phyloP scores from a whole-genome alignment of 768 basidiomycete species.

The Pisolithus albus region DNA sequence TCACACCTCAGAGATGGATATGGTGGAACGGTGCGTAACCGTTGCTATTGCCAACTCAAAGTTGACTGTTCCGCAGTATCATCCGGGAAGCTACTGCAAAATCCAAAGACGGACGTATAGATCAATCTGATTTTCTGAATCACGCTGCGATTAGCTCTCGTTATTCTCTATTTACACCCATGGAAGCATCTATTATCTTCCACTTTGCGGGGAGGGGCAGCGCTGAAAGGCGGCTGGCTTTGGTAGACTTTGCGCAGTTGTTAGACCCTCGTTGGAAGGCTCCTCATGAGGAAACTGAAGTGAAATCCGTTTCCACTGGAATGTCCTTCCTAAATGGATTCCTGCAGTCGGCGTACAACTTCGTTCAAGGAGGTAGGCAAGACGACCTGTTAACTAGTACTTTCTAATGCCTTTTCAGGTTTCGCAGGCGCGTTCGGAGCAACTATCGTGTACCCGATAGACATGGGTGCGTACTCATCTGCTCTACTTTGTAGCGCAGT shows the following conservation, averaged over 20 bases:
- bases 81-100: slow-evolving; percentile 86
- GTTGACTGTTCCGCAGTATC: slow-evolving; percentile 41
- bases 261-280: slow-evolving; percentile 85
- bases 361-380: slow-evolving; percentile 69
- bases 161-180: slow-evolving; percentile 93
- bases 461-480: slow-evolving; percentile 57
- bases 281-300: slow-evolving; percentile 49
- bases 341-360: slow-evolving; percentile 75
- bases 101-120: slow-evolving; percentile 93
- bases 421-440: slow-evolving; percentile 92
- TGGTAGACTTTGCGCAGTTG: slow-evolving; percentile 88
- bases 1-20: slow-evolving; percentile 72
- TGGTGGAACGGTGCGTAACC: slow-evolving; percentile 68
- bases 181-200: slow-evolving; percentile 98
- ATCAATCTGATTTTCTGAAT: slow-evolving; percentile 92
- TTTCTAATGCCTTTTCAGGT: slow-evolving; percentile 39
- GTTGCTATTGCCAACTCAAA: neutral
- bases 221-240: slow-evolving; percentile 60
- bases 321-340: slow-evolving; percentile 49
- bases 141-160: slow-evolving; percentile 80
- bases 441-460: slow-evolving; percentile 97
- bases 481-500: neutral
- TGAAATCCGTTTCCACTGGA: slow-evolving; percentile 22
- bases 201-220: slow-evolving; percentile 90
- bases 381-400: neutral